These are phyloP conservation scores for Trichophyton verrucosum DNA, from an alignment of 2,329 filamentous ascomycete species.

Conservation along the genomic window DNA sequence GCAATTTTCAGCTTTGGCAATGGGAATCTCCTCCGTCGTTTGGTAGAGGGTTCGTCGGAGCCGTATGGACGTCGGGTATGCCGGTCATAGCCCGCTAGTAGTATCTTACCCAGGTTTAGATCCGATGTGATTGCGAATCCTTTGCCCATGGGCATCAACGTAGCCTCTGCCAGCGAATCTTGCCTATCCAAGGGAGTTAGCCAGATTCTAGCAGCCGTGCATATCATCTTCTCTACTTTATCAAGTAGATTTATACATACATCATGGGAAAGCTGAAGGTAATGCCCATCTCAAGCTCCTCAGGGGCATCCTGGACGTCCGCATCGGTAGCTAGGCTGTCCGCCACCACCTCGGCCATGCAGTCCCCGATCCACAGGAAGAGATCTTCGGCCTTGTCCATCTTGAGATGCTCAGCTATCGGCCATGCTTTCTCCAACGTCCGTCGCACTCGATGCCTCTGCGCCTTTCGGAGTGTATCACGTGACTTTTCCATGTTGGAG, in stretches of 20 bases:
- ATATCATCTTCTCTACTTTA: too few relatives aligned
- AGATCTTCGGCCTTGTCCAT: constrained; percentile 59
- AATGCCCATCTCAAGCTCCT: constrained; percentile 38
- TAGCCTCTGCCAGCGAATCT: constrained; percentile 42
- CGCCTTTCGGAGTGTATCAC: constrained; percentile 34
- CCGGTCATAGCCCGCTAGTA: constrained; percentile 42
- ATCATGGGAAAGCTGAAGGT: constrained; percentile 41
- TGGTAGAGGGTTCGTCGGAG: constrained; percentile 30
- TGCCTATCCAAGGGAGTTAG: constrained; percentile 28
- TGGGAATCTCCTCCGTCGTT: constrained; percentile 34
- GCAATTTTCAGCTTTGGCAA: constrained; percentile 57
- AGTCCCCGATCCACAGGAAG: constrained; percentile 70
- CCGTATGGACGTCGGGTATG: constrained; percentile 34
- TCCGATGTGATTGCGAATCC: constrained; percentile 46
- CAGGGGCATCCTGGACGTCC: constrained; percentile 28
- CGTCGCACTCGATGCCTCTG: constrained; percentile 35
- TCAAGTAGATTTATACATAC: constrained; percentile 21
- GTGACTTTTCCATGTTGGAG: constrained; percentile 20
- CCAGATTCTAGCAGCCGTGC: background rate
- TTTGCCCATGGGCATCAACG: constrained; percentile 47
- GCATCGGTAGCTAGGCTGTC: constrained; percentile 36
- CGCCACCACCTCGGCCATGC: constrained; percentile 59
- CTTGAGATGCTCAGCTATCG: constrained; percentile 43
- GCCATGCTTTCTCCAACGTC: constrained; percentile 41
- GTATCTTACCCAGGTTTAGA: constrained; percentile 42